Base-by-base conservation (phyloP, 768 basidiomycete genomes). In the Paxillus rubicundulus region DNA sequence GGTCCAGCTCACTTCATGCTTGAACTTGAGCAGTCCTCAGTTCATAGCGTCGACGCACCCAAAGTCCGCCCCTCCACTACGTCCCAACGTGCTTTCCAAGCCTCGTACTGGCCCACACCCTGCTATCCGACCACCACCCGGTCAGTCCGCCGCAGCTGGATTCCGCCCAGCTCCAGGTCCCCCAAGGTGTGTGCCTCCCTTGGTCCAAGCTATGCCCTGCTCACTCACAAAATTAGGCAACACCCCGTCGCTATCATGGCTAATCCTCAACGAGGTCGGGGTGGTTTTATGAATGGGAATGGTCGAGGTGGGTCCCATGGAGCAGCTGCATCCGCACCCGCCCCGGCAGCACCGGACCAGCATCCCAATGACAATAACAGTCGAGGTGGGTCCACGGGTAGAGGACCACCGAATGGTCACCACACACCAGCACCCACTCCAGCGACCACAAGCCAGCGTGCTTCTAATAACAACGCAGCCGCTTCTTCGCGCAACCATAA, bases 21-120 rank as follows among this genome's bases (percentile, higher is more conserved):
- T 99, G 54, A 99, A 99, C 69, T 68, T 99, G 59, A 88, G 85
- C 18, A 75, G 85, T 59, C 87, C 83, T 3, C 96, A 98, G 68
- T 97, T 90, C 67, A 77, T 89, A 16, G 84, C 86, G 14, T 82
- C 87, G 0, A 91, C 85, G 6, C 81, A 83, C 33, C 82, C 85
- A 0, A 79, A 79, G 55, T 69, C 68, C 7, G 77, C 71, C 2
- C 80, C 82, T 0, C 74, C 77, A 5, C 75, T 77, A 17, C 75
- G 74, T 16, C 75, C 72, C 17, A 73, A 74, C 14, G 49, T 66
- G 5, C 79, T 84, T 0, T 90, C 89, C 74, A 82, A 78, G 47
- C 86, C 87, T 44, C 78, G 81, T 20, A 75, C 82, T 59, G 87
- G 89, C 1, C 84, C 87, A 9, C 74, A 82, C 60, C 85, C 86